These are phyloP conservation scores for Cryptococcus floricola DNA, from an alignment of 1,284 basidiomycete genomes.

Conservation along the genomic window DNA sequence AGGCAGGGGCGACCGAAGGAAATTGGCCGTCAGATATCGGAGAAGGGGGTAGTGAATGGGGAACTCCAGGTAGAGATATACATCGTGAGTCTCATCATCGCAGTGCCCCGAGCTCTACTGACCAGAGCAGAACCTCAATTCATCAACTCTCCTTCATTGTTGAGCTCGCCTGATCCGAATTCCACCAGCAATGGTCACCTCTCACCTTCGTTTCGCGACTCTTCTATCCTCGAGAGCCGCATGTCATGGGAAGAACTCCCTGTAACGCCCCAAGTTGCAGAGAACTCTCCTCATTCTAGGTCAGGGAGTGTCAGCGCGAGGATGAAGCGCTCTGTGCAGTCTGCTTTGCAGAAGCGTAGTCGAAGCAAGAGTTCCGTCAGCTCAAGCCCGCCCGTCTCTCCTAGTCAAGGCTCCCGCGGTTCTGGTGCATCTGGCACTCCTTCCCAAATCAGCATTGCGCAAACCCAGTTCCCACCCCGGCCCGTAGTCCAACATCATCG, in stretches of 20 bases:
- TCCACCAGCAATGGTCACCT: not conserved
- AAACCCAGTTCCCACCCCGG: not conserved
- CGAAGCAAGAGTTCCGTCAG: conserved; percentile 24
- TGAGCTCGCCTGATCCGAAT: not conserved
- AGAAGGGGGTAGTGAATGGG: conserved; percentile 38
- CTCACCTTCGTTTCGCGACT: conserved; percentile 7
- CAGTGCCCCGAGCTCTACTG: conserved; percentile 2
- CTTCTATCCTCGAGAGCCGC: conserved; percentile 17
- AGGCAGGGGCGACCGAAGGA: conserved; percentile 4
- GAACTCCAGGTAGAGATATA: conserved; percentile 29
- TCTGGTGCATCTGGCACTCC: conserved; percentile 27
- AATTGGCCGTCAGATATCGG: conserved; percentile 28
- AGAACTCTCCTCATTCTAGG: conserved; percentile 31
- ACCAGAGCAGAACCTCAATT: conserved; percentile 12
- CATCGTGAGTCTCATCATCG: conserved; percentile 18
- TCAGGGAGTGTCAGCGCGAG: conserved; percentile 38
- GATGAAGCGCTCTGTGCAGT: conserved; percentile 30
- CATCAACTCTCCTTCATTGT: conserved; percentile 7
- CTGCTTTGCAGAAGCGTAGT: conserved; percentile 31
- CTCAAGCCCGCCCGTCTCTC: conserved; percentile 19
- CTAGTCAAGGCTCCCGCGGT: conserved; percentile 13
- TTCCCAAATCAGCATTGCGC: conserved; percentile 5
- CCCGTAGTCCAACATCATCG: conserved; percentile 22
- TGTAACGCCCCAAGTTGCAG: conserved; percentile 21
- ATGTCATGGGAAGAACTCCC: conserved; percentile 46